Conservation (phyloP, 169 alveolate species). For the Plasmodium knowlesi region DNA sequence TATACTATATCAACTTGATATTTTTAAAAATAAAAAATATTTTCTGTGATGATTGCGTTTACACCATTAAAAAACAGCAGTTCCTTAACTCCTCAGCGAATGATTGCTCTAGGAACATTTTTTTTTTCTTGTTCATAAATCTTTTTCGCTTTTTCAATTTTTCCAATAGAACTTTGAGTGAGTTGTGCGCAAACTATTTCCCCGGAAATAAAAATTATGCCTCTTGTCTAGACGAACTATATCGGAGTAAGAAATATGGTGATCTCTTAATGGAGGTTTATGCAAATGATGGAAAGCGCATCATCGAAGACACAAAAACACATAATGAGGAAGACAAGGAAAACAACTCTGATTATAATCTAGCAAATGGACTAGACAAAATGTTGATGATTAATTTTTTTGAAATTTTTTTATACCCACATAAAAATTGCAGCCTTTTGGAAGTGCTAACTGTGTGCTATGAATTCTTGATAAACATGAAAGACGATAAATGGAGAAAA, state of each 20-base stretch:
- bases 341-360: not conserved
- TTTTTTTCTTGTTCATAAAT: conserved; percentile 34
- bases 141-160: conserved; percentile 45
- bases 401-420: conserved; percentile 62
- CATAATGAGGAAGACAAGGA: not conserved
- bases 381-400: conserved; percentile 7
- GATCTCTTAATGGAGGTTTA: not conserved
- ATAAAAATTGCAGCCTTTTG: conserved; percentile 27
- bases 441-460: conserved; percentile 64
- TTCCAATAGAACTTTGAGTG: conserved; percentile 20
- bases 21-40: conserved; percentile 73
- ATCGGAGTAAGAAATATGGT: not conserved
- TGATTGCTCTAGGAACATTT: conserved; percentile 68
- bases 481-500: conserved; percentile 3
- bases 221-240: conserved; percentile 12
- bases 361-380: not conserved
- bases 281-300: not conserved
- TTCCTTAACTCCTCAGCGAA: conserved; percentile 65
- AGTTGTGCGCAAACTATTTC: conserved; percentile 43
- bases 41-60: conserved; percentile 73
- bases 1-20: conserved; percentile 42
- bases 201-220: conserved; percentile 58
- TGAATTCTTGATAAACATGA: conserved; percentile 36
- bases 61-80: conserved; percentile 71
- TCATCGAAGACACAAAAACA: not conserved